These are phyloP conservation scores for Aspergillus sp. DNA, from an alignment of 2,329 filamentous ascomycete genomes.

Conservation along the genomic window DNA sequence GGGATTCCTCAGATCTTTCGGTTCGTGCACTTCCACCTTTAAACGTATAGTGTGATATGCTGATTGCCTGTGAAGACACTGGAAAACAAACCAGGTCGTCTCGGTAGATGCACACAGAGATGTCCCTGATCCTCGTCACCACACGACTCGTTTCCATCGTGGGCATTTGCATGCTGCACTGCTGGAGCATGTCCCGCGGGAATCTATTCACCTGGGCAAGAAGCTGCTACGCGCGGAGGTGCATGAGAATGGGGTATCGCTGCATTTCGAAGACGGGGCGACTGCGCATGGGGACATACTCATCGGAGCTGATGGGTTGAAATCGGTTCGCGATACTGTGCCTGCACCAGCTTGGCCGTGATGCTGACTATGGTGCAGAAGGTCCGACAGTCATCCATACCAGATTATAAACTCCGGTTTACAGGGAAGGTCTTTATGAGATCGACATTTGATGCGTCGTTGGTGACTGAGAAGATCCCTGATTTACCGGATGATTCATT, in stretches of 20 bases:
- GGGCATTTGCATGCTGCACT: conserved; percentile 53
- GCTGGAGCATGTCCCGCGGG: conserved; percentile 44
- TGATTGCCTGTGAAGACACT: conserved; percentile 32
- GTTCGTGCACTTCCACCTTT: conserved; percentile 20
- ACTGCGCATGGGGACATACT: conserved; percentile 48
- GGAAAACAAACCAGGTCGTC: conserved; percentile 47
- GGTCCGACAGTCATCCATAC: conserved; percentile 43
- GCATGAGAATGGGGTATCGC: conserved; percentile 29
- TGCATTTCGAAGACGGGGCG: conserved; percentile 52
- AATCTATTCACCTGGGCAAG: conserved; percentile 47
- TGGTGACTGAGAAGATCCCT: conserved; percentile 39
- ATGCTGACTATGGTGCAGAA: conserved; percentile 11
- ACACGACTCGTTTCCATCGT: conserved; percentile 49
- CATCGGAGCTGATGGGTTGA: conserved; percentile 56
- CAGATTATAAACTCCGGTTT: conserved; percentile 40
- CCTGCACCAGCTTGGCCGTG: conserved; percentile 5
- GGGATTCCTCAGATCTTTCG: conserved; percentile 49
- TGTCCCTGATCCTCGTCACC: conserved; percentile 38
- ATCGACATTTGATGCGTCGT: conserved; percentile 45
- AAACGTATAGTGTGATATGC: no score
- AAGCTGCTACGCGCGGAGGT: conserved; percentile 38
- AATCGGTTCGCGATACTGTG: conserved; percentile 43
- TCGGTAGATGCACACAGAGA: conserved; percentile 35
- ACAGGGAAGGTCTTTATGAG: conserved; percentile 49
- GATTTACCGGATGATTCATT: conserved; percentile 43